Conservation (phyloP, 2,329 filamentous ascomycete genomes). For the Xylariaceae sp. region DNA sequence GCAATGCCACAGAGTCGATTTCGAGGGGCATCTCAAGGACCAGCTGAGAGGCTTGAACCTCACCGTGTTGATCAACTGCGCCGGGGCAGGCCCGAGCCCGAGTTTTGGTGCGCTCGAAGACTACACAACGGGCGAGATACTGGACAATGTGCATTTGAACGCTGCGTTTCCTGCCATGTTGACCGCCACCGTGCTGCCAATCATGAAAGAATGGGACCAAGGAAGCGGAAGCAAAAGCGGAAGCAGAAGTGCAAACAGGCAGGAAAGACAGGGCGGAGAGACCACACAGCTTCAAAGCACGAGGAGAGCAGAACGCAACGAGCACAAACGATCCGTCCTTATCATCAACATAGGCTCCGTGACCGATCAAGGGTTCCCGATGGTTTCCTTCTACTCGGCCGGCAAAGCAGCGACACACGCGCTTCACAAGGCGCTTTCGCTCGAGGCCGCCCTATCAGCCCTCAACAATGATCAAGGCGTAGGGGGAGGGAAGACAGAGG, state of each 20-base stretch:
- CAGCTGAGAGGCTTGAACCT: slow-evolving; percentile 33
- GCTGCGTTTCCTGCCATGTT: slow-evolving; percentile 18
- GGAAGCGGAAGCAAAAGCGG: background rate
- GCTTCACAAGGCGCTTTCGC: slow-evolving; percentile 15
- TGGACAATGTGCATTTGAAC: slow-evolving; percentile 39
- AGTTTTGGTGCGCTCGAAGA: slow-evolving; percentile 31
- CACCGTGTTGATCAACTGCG: slow-evolving; percentile 48
- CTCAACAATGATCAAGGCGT: no score
- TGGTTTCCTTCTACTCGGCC: slow-evolving; percentile 21
- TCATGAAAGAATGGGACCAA: slow-evolving; percentile 10
- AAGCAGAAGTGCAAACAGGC: background rate
- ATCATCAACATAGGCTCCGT: slow-evolving; percentile 21
- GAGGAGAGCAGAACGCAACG: no score
- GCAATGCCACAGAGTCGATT: slow-evolving; percentile 19
- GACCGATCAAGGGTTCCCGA: slow-evolving; percentile 18
- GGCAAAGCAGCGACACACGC: slow-evolving; percentile 16
- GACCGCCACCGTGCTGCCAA: slow-evolving; percentile 17
- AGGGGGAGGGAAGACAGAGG: slow-evolving; percentile 2
- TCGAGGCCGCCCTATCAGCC: slow-evolving; percentile 39
- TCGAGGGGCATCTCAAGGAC: slow-evolving; percentile 7
- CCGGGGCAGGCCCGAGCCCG: slow-evolving; percentile 35
- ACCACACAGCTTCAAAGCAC: no score
- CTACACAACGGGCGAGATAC: slow-evolving; percentile 31
- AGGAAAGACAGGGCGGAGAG: background rate
- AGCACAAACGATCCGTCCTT: no score